These are phyloP conservation scores for Oryza coarctata DNA, from an alignment of 176 grass and related monocot genomes.

Conservation along the genomic window DNA sequence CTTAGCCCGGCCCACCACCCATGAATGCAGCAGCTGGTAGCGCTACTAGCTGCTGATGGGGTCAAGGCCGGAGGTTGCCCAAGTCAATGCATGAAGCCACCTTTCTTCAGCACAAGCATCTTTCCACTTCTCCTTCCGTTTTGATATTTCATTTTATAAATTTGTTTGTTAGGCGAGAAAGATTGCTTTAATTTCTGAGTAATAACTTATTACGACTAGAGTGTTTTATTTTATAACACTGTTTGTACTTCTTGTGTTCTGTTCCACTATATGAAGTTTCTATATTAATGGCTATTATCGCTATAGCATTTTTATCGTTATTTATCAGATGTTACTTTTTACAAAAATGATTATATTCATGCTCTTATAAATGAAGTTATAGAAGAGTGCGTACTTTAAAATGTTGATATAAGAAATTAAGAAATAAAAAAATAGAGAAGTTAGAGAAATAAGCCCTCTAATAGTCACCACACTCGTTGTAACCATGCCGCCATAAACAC, in stretches of 20 bases:
- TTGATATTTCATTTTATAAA: neutral
- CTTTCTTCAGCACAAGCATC: constrained; percentile 22
- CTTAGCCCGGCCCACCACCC: neutral
- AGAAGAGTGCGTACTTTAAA: neutral
- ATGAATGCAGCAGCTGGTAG: neutral
- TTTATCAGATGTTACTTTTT: too few relatives aligned
- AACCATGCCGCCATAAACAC: neutral
- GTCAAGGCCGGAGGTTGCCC: constrained; percentile 15
- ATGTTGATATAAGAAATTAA: neutral
- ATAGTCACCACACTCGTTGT: neutral
- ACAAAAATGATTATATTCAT: too few relatives aligned
- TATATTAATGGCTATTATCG: too few relatives aligned
- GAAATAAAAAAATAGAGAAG: too few relatives aligned
- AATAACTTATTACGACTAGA: neutral
- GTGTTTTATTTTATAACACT: neutral
- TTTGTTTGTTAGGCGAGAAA: neutral
- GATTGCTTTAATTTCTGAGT: neutral
- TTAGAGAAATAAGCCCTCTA: neutral
- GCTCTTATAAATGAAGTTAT: too few relatives aligned
- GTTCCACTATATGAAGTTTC: too few relatives aligned
- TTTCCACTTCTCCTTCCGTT: neutral
- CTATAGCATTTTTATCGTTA: too few relatives aligned
- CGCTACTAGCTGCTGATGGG: neutral
- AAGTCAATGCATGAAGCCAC: constrained; percentile 35
- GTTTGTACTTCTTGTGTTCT: neutral